Percentiles rank a stretch among this genome's conserved stretches.
phyloP scores from a whole-genome alignment of 164 flowering plant genomes.

The Vitis cinerea region DNA sequence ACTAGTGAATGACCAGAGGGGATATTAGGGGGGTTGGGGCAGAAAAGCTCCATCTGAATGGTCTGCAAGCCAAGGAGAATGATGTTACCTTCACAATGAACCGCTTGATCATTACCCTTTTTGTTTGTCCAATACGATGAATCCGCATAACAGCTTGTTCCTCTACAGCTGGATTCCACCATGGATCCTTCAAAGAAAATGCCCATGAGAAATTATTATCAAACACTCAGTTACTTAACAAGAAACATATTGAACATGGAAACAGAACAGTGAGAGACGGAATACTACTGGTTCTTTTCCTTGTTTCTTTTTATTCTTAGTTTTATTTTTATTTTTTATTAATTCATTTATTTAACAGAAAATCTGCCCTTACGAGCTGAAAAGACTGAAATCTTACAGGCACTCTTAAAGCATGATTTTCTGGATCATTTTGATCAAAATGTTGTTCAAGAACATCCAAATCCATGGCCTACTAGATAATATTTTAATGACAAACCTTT shows the following conservation, averaged over 20 bases:
- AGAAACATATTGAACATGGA: background rate
- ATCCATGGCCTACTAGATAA: background rate
- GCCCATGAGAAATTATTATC: background rate
- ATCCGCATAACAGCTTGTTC: constrained; percentile 99
- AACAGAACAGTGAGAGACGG: background rate
- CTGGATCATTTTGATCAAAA: background rate
- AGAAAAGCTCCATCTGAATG: background rate
- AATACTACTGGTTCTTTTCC: no score
- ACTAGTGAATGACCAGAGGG: no score
- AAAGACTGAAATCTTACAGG: background rate
- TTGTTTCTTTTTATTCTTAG: no score
- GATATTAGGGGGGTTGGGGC: no score
- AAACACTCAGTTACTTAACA: background rate
- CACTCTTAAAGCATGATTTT: background rate
- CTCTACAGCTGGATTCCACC: constrained; percentile 99
- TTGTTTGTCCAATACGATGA: constrained; percentile 97
- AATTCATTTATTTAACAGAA: no score
- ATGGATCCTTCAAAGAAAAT: constrained; percentile 72
- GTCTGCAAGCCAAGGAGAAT: background rate
- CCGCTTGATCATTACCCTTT: constrained; percentile 72
- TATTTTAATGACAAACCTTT: no score
- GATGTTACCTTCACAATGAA: constrained; percentile 85
- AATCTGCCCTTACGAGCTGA: background rate
- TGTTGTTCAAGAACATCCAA: background rate
- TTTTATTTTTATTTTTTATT: no score